Evolutionary conservation across 2,329 filamentous ascomycete genomes (phyloP).

Genomic region (Cytospora paraplurivora): DNA sequence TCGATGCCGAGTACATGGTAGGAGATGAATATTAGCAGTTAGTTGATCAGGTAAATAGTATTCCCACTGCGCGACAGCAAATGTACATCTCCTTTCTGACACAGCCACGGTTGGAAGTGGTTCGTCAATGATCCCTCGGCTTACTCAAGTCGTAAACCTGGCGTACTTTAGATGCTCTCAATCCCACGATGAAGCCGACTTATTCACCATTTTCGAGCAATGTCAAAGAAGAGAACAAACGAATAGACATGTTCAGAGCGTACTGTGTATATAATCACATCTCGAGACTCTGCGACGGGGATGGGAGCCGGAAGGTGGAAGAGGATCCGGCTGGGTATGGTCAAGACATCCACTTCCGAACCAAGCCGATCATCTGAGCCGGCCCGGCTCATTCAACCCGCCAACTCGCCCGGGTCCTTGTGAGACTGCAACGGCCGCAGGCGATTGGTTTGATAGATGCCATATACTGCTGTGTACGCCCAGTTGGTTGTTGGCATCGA

Average conservation of each 20-base stretch:
- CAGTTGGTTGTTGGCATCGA: not conserved
- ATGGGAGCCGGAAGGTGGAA: too few relatives aligned
- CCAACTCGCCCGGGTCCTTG: not conserved
- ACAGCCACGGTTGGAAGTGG: not conserved
- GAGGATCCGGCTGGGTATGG: too few relatives aligned
- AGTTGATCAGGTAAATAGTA: not conserved
- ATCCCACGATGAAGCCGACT: too few relatives aligned
- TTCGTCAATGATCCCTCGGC: not conserved
- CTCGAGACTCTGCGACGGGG: too few relatives aligned
- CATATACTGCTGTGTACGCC: not conserved
- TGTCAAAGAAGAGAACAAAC: too few relatives aligned
- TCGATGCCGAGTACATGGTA: not conserved
- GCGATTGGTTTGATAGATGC: not conserved
- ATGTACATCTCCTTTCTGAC: not conserved
- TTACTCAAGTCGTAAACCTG: not conserved
- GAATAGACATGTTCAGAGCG: too few relatives aligned
- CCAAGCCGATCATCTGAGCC: too few relatives aligned
- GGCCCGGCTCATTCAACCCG: not conserved
- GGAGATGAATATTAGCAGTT: not conserved
- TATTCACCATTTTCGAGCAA: too few relatives aligned
- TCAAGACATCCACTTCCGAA: not conserved
- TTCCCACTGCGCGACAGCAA: not conserved
- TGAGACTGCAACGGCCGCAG: constrained; percentile 1
- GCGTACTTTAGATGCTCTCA: not conserved
- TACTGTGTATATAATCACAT: too few relatives aligned